Evolutionary conservation across 2,329 filamentous ascomycete genomes (phyloP).

Genomic region (Colletotrichum sp.): DNA sequence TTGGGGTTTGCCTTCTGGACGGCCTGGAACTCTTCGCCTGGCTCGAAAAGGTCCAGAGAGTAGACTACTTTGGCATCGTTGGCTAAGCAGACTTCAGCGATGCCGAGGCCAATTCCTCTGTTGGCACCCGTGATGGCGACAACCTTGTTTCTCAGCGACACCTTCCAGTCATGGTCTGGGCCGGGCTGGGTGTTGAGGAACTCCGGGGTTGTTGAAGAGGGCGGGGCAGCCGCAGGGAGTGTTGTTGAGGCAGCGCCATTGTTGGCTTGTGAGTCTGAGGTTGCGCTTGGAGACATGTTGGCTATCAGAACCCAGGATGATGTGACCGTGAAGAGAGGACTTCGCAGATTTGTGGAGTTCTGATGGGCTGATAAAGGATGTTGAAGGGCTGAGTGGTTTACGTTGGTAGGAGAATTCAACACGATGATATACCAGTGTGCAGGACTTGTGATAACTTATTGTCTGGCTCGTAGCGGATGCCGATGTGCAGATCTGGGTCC

Average conservation of each 20-base stretch:
- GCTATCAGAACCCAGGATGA: not conserved
- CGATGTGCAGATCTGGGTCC: not conserved
- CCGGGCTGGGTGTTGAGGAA: conserved; percentile 37
- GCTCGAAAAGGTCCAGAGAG: conserved; percentile 43
- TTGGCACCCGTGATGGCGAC: conserved; percentile 46
- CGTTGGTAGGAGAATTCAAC: not conserved
- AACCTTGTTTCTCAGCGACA: conserved; percentile 40
- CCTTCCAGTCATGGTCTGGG: conserved; percentile 37
- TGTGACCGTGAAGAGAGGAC: not conserved
- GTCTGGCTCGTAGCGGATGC: not conserved
- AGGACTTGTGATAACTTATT: not conserved
- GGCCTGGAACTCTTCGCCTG: conserved; percentile 37
- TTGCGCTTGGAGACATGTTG: conserved; percentile 13
- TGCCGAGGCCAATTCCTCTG: conserved; percentile 39
- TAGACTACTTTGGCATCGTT: conserved; percentile 45
- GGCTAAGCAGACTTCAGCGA: conserved; percentile 50
- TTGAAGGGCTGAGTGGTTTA: not conserved
- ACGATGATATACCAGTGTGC: not conserved
- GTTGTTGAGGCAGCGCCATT: not conserved
- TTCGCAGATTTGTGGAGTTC: not conserved
- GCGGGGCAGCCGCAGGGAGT: not conserved
- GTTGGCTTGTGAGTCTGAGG: not conserved
- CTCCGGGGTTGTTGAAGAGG: not conserved
- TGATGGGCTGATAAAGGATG: not conserved
- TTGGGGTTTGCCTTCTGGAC: conserved; percentile 42